Percentiles rank a stretch among this genome's conserved stretches.
These are phyloP conservation scores for Sporobolomyces pararoseus DNA, from an alignment of 768 basidiomycete genomes.

Conservation along the genomic window DNA sequence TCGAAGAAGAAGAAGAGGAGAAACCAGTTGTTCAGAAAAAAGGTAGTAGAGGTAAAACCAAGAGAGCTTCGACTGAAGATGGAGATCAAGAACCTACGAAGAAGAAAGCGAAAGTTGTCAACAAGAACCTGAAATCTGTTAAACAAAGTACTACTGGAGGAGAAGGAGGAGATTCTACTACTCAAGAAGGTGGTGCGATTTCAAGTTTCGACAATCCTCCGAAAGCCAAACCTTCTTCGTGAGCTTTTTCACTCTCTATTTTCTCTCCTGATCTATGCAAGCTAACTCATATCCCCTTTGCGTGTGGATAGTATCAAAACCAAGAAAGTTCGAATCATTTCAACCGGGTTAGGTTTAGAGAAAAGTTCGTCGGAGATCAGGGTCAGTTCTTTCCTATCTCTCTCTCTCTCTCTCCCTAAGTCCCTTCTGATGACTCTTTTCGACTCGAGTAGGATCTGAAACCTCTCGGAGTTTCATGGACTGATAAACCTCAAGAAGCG, in stretches of 20 bases:
- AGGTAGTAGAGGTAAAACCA: neutral
- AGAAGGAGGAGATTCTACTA: too few relatives aligned
- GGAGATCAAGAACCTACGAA: neutral
- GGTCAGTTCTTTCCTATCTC: constrained; percentile 49
- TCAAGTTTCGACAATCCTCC: constrained; percentile 39
- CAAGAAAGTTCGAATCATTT: constrained; percentile 57
- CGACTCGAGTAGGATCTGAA: constrained; percentile 58
- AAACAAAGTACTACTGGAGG: neutral
- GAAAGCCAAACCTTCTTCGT: constrained; percentile 24
- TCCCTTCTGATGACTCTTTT: too few relatives aligned
- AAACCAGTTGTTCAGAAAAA: neutral
- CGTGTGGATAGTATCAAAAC: neutral
- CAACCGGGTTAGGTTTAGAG: constrained; percentile 61
- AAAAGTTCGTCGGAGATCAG: constrained; percentile 58
- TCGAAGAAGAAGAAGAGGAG: constrained; percentile 15
- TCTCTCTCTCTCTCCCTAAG: neutral
- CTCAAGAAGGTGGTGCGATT: constrained; percentile 30
- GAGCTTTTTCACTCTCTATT: neutral
- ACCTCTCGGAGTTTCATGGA: constrained; percentile 65
- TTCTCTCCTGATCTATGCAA: neutral
- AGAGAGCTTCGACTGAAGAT: constrained; percentile 19
- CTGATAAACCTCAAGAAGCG: constrained; percentile 62
- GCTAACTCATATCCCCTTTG: neutral
- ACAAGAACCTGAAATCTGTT: constrained; percentile 3
- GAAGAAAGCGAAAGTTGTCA: constrained; percentile 7